Evolutionary conservation across 2,329 filamentous ascomycete genomes (phyloP).

Genomic region (Fusarium decemcellulare): DNA sequence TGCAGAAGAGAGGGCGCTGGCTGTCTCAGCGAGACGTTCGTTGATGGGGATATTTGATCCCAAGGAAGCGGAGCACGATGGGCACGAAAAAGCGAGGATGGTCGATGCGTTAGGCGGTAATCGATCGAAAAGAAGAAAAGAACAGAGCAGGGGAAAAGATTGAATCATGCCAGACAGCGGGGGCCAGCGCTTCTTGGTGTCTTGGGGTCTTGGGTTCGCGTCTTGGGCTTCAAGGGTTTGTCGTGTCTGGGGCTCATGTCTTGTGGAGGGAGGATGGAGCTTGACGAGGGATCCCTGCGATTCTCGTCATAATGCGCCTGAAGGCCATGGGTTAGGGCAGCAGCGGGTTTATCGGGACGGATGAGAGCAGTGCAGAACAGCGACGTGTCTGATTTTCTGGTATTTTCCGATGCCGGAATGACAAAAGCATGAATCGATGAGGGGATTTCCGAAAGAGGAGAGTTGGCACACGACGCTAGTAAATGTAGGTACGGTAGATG

Average conservation of each 20-base stretch:
- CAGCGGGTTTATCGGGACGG: neutral
- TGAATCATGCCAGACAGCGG: constrained; percentile 22
- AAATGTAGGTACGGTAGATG: constrained; percentile 14
- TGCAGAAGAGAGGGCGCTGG: constrained; percentile 11
- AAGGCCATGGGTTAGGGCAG: neutral
- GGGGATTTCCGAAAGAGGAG: constrained; percentile 11
- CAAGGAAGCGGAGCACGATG: neutral
- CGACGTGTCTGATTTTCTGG: neutral
- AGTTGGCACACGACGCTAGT: constrained; percentile 30
- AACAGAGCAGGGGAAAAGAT: neutral
- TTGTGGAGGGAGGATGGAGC: constrained; percentile 1
- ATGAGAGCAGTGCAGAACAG: no score
- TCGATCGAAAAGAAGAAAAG: neutral
- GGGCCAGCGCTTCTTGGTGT: constrained; percentile 23
- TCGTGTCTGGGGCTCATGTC: constrained; percentile 2
- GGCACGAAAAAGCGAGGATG: constrained; percentile 1
- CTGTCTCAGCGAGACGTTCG: neutral
- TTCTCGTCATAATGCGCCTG: constrained; percentile 16
- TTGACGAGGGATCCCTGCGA: constrained; percentile 1
- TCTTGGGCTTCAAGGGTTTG: constrained; percentile 32
- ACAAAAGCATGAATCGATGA: neutral
- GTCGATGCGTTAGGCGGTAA: constrained; percentile 7
- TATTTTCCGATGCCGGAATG: constrained; percentile 16
- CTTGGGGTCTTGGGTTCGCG: constrained; percentile 8
- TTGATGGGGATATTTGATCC: neutral